Evolutionary conservation across 352 stramenopile genomes (phyloP), one percentile per base, ranked within the genome.

Genomic region (Saprolegnia parasitica): DNA sequence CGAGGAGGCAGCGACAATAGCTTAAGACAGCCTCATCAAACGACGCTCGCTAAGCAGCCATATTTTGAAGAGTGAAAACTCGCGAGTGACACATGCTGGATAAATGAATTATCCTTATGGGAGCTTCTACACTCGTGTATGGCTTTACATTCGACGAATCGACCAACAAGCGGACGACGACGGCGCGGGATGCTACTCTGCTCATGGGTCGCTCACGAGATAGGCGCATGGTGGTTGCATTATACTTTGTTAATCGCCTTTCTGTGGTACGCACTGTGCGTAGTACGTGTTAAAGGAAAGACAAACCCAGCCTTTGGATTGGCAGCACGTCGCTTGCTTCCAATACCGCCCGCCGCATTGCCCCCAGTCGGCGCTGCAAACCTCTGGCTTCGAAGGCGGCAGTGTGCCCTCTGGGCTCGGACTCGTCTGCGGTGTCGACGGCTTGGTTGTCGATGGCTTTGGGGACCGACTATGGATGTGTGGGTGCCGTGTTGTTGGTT

Each of bases 311-410:
- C 52, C 52, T 9, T 16, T 26, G 11, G 52, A 60, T 24, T 42
- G 52, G 9, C 52, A 60, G n/a, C 52, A 60, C 20, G 24, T 20
- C 11, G 52, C 52, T 20, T 16, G 13, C 13, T 15, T 60, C 52
- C 52, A 60, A 9, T 60, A 60, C 35, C 52, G 24, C 35, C 52
- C 52, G 24, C 52, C 52, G 9, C 52, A 60, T 60, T 60, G 52
- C 20, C n/a, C n/a, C 52, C 52, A 60, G 35, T 60, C 52, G 42
- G 42, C 42, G 42, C 42, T 49, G 42, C 42, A 49, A 35, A 5
- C 29, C 18, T n/a, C 42, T 49, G 42, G 11, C 3, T n/a, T 49
- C 42, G 42, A 4, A 8, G 11, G 42, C 8, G 42, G 18, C 42
- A n/a, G 3, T 1, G 42, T 49, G 42, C 13, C 18, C 42, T 2